Evolutionary conservation across 495 filamentous ascomycete genomes (phyloP), one percentile per base, ranked within the genome.

Genomic region (Extremus antarcticus): DNA sequence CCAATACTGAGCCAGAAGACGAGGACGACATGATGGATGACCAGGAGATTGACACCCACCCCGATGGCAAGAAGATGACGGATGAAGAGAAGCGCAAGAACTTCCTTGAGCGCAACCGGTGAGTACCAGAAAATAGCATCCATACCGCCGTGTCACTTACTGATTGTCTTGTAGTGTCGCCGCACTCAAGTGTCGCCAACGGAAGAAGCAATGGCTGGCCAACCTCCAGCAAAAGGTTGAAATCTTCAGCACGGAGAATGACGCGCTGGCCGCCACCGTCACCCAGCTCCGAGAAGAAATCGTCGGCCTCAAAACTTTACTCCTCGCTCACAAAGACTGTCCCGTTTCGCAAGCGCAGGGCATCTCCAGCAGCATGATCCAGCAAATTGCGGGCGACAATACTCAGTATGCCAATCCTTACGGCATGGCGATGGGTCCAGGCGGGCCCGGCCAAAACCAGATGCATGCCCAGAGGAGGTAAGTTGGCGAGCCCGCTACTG

Each of bases 21-120:
- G 73, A 77, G 21, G 76, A 74, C 35, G 60, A 60, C 8, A 76
- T 78, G 8, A 71, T 74, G n/a, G 70, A 83, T 23, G 74, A 77
- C 10, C 74, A 79, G 47, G 64, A 74, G 66, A 69, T 74, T 57
- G 63, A 73, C 60, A 47, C 68, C 46, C 53, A 71, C 70, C 51
- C 54, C 7, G 56, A 70, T 64, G 70, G 70, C 40, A 86, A 83
- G 74, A 98, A 97, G 74, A 96, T 97, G 94, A 97, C 92, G 13
- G 92, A 98, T 60, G 92, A 97, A 66, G 92, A 98, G 71, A 98
- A 98, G 76, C 73, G 92, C 39, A 95, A 92, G 73, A 98, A 98
- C 64, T 98, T 98, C 71, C 74, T 98, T 9, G 92, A 98, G 63
- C 76, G 92, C 29, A 98, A 98, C 68, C 78, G 92, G 92, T 96